Evolutionary conservation across 768 basidiomycete genomes (phyloP).

Genomic region (Hemileccinum impolitum): DNA sequence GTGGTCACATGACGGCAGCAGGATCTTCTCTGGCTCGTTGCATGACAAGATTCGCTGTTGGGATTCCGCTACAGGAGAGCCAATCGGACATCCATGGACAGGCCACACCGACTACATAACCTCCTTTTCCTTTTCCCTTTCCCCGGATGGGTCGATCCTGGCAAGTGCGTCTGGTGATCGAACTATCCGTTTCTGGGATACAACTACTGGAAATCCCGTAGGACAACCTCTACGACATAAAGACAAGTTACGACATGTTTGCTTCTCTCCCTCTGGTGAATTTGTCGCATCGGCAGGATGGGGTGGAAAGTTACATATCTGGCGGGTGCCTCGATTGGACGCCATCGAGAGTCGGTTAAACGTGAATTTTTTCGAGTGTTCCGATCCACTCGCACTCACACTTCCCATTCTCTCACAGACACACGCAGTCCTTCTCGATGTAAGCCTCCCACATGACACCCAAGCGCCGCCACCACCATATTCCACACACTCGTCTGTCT

Average conservation of each 20-base stretch:
- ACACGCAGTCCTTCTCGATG: neutral
- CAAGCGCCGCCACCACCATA: too few relatives aligned
- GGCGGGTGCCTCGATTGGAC: neutral
- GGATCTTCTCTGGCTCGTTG: conserved; percentile 2
- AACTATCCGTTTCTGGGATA: conserved; percentile 9
- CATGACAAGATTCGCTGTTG: conserved; percentile 1
- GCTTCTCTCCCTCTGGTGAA: conserved; percentile 1
- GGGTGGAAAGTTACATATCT: neutral
- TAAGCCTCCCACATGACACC: too few relatives aligned
- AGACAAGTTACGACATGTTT: fast-evolving
- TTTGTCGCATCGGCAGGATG: neutral
- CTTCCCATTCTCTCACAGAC: neutral
- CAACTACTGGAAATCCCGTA: neutral
- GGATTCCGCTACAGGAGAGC: neutral
- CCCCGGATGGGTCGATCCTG: neutral
- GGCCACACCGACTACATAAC: conserved; percentile 8
- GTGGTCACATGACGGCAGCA: conserved; percentile 8
- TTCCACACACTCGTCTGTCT: too few relatives aligned
- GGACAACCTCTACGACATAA: neutral
- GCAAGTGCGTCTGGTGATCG: conserved; percentile 1
- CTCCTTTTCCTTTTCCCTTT: neutral
- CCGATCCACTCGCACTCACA: neutral
- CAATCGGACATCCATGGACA: conserved; percentile 2
- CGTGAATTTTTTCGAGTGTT: too few relatives aligned
- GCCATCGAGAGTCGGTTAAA: neutral